These are phyloP conservation scores for Hypoxylon crocopeplum DNA, from an alignment of 495 filamentous ascomycete genomes.

Conservation along the genomic window DNA sequence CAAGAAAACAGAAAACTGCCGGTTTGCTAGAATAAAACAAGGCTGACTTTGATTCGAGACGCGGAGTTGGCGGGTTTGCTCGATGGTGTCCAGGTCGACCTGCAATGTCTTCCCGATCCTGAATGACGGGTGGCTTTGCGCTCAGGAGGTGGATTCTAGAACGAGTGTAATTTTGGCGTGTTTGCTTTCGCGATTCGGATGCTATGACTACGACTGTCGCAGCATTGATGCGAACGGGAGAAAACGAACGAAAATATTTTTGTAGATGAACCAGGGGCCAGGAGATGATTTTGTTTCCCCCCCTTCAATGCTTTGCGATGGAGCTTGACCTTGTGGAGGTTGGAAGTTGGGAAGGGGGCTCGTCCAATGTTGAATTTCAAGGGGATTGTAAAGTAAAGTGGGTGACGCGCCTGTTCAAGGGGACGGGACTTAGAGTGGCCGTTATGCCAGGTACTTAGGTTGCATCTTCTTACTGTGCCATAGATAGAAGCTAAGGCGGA, in stretches of 20 bases:
- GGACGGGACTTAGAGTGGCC: not conserved
- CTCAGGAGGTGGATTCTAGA: constrained; percentile 18
- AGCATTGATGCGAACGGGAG: constrained; percentile 5
- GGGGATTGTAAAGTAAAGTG: constrained; percentile 19
- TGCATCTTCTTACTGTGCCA: too few relatives aligned
- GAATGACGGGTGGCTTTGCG: constrained; percentile 6
- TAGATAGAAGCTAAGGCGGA: too few relatives aligned
- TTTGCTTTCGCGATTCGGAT: constrained; percentile 6
- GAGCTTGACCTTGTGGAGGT: constrained; percentile 24
- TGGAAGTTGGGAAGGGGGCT: constrained; percentile 33
- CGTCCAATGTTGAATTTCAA: constrained; percentile 35
- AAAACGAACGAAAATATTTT: constrained; percentile 30
- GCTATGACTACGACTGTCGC: not conserved
- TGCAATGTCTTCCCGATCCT: constrained; percentile 24
- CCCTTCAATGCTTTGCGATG: constrained; percentile 31
- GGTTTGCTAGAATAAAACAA: constrained; percentile 8
- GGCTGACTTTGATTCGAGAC: not conserved
- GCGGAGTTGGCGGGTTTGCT: constrained; percentile 16
- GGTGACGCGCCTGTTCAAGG: constrained; percentile 29
- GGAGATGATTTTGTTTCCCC: constrained; percentile 35
- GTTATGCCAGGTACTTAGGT: too few relatives aligned
- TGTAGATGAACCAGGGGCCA: constrained; percentile 23
- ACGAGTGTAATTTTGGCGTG: constrained; percentile 23
- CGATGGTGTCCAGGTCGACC: constrained; percentile 12
- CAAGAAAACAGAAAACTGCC: not conserved